Evolutionary conservation across 495 filamentous ascomycete genomes (phyloP).

Genomic region (Glonium stellatum): DNA sequence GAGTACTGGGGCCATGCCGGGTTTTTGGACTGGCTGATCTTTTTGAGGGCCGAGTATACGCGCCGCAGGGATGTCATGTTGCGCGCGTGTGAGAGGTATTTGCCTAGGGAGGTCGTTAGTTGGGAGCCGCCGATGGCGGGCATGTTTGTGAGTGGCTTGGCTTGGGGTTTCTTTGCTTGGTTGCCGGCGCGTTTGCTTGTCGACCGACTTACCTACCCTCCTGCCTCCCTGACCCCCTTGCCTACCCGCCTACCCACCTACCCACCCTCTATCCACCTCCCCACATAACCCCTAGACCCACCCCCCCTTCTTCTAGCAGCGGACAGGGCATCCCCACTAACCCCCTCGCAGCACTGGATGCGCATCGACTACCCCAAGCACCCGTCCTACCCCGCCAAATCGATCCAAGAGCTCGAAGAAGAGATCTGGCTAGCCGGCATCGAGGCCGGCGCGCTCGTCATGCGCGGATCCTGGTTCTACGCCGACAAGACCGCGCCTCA

Average conservation of each 20-base stretch:
- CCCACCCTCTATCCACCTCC: too few relatives aligned
- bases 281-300: too few relatives aligned
- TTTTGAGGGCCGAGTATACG: conserved; percentile 78
- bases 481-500: conserved; percentile 47
- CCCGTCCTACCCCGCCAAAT: conserved; percentile 45
- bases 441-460: conserved; percentile 63
- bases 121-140: conserved; percentile 84
- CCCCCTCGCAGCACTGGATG: conserved; percentile 63
- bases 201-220: too few relatives aligned
- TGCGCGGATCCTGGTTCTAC: conserved; percentile 82
- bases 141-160: conserved; percentile 80
- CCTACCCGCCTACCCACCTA: too few relatives aligned
- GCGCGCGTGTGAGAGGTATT: conserved; percentile 70
- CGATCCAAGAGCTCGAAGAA: conserved; percentile 69
- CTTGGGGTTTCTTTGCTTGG: too few relatives aligned
- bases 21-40: conserved; percentile 82
- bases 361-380: conserved; percentile 68
- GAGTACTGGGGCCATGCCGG: conserved; percentile 93
- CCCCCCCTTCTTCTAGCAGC: neutral
- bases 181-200: too few relatives aligned
- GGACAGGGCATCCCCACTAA: neutral
- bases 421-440: conserved; percentile 72
- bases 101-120: conserved; percentile 70
- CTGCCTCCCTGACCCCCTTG: too few relatives aligned
- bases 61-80: conserved; percentile 66